A percentile compares a stretch with the other conserved stretches of the same genome.
phyloP scores from a whole-genome alignment of 345 rosid genomes.

The Crucihimalaya himalaica region DNA sequence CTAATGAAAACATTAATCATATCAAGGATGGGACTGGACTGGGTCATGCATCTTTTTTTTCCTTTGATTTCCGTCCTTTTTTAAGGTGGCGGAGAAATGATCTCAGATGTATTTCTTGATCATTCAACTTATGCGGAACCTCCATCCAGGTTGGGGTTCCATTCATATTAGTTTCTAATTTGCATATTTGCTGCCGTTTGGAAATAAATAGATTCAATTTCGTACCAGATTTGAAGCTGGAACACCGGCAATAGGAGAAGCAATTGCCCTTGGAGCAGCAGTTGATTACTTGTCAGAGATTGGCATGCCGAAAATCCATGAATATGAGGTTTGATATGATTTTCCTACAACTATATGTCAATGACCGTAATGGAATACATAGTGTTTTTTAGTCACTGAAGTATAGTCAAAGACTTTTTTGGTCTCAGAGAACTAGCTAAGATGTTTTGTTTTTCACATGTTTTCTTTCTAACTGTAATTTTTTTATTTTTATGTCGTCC shows the following conservation, averaged over 20 bases:
- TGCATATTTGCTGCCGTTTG: constrained; percentile 3
- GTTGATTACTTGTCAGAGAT: constrained; percentile 77
- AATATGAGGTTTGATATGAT: constrained; percentile 64
- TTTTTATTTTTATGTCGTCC: constrained; percentile 19
- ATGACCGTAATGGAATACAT: neutral
- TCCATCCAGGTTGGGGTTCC: constrained; percentile 74
- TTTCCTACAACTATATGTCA: neutral
- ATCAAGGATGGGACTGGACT: constrained; percentile 9
- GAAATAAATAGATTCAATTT: neutral
- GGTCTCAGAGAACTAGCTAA: too few species aligned
- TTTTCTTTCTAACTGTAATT: constrained; percentile 1
- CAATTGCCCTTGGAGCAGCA: constrained; percentile 94
- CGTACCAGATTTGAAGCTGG: constrained; percentile 92
- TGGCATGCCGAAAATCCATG: constrained; percentile 85
- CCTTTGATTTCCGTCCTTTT: neutral
- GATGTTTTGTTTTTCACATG: constrained; percentile 5
- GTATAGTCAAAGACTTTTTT: neutral
- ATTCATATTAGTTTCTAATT: constrained; percentile 9
- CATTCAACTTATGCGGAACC: constrained; percentile 96
- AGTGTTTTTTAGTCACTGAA: neutral
- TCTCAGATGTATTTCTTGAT: constrained; percentile 87
- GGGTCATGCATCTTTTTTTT: neutral
- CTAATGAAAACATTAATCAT: neutral
- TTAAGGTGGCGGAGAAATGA: constrained; percentile 98
- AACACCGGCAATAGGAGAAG: constrained; percentile 98